phyloP scores from a whole-genome alignment of 2,329 filamentous ascomycete genomes.

The Xylaria polymorpha region DNA sequence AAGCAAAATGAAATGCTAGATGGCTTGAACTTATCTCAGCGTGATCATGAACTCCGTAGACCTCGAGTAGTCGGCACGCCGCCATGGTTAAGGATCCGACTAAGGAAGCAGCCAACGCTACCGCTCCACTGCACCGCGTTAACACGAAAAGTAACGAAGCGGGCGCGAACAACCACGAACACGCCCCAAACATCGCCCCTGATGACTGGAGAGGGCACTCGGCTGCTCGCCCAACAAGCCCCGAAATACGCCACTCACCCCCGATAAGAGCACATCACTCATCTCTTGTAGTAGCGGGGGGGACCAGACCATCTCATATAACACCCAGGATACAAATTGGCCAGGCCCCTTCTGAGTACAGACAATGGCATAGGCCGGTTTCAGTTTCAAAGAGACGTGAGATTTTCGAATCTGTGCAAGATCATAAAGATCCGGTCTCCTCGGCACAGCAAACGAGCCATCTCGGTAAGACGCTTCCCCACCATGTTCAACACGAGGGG shows the following conservation, averaged over 20 bases:
- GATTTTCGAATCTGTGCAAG: conserved; percentile 18
- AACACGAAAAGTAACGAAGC: conserved; percentile 33
- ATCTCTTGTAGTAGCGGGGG: neutral
- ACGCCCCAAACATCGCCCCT: conserved; percentile 21
- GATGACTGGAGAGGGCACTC: conserved; percentile 13
- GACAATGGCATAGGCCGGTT: neutral
- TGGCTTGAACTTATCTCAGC: conserved; percentile 7
- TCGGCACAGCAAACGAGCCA: neutral
- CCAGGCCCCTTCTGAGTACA: neutral
- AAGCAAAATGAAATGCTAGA: neutral
- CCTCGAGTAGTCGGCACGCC: conserved; percentile 45
- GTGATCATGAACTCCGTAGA: conserved; percentile 35
- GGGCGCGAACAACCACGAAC: conserved; percentile 25
- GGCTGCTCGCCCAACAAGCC: conserved; percentile 19
- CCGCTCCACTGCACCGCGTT: conserved; percentile 43
- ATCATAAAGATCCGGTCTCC: conserved; percentile 7
- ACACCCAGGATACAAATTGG: conserved; percentile 15
- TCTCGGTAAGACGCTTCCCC: neutral
- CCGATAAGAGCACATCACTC: neutral
- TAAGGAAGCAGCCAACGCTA: conserved; percentile 44
- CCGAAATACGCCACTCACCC: neutral
- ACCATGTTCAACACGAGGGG: conserved; percentile 2
- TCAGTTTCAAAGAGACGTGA: conserved; percentile 28
- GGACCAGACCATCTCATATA: neutral
- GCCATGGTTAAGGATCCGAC: conserved; percentile 47